Conservation (phyloP, 1,284 basidiomycete species). For the Pterula multifida region DNA sequence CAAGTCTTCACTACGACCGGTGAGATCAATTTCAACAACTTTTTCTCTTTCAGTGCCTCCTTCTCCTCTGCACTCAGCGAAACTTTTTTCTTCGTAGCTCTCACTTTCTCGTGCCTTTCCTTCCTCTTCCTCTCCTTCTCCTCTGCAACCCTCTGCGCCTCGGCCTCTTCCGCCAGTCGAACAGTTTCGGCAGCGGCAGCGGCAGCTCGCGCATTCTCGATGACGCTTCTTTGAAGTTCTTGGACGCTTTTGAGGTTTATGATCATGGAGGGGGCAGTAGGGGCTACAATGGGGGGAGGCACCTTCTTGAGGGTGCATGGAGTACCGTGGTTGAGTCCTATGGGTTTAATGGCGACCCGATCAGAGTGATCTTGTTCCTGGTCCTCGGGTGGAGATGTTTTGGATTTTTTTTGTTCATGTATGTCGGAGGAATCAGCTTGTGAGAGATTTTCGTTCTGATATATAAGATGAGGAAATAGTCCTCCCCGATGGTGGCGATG, state of each 20-base stretch:
- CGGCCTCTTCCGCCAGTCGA: conserved; percentile 26
- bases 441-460: background rate
- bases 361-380: too few relatives aligned
- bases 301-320: too few relatives aligned
- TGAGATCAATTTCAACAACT: conserved; percentile 75
- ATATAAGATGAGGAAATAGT: background rate
- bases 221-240: background rate
- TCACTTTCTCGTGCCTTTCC: conserved; percentile 21
- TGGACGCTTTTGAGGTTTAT: too few relatives aligned
- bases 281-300: too few relatives aligned
- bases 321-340: too few relatives aligned
- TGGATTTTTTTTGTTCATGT: background rate
- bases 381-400: background rate
- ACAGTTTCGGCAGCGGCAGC: conserved; percentile 15
- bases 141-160: conserved; percentile 20
- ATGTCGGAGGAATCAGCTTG: too few relatives aligned
- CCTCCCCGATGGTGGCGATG: background rate
- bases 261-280: too few relatives aligned
- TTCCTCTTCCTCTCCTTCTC: conserved; percentile 15
- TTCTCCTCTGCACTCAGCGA: conserved; percentile 38
- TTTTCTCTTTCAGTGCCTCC: conserved; percentile 71
- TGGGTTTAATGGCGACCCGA: too few relatives aligned
- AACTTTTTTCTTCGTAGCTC: conserved; percentile 24
- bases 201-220: conserved; percentile 23
- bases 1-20: conserved; percentile 85